Conservation (phyloP, 176 grass and related monocot species). For the Zoysia japonica region DNA sequence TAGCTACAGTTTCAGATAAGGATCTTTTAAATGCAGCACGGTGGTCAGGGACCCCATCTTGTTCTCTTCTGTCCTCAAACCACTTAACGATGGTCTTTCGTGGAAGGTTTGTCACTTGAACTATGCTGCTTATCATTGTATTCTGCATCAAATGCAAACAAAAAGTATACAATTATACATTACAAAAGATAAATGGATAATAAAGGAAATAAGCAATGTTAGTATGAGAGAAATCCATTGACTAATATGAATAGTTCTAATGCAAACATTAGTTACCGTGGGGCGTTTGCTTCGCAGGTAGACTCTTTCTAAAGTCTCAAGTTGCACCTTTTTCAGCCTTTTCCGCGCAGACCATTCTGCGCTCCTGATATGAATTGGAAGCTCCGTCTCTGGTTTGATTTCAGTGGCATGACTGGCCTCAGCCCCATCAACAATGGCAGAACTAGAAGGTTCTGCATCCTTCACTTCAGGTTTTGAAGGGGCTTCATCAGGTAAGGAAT, state of each 20-base stretch:
- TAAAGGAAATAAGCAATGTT: background rate
- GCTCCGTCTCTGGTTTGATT: constrained; percentile 39
- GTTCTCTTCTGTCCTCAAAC: constrained; percentile 85
- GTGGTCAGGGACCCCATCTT: constrained; percentile 66
- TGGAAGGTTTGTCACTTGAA: constrained; percentile 90
- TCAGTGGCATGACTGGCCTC: constrained; percentile 36
- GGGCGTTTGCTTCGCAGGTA: constrained; percentile 77
- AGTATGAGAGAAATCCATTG: background rate
- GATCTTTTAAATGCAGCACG: constrained; percentile 52
- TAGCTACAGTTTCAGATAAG: constrained; percentile 49
- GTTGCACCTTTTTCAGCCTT: constrained; percentile 79
- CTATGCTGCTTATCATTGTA: constrained; percentile 84
- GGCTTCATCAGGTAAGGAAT: constrained; percentile 77
- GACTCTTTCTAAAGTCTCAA: constrained; percentile 83
- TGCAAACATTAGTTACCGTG: constrained; percentile 59
- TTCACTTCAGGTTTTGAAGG: constrained; percentile 53
- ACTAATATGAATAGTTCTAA: constrained; percentile 25
- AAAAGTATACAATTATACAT: constrained; percentile 17
- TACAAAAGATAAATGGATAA: constrained; percentile 2
- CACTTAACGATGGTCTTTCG: constrained; percentile 76
- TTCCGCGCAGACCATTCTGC: constrained; percentile 61
- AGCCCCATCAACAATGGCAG: constrained; percentile 29
- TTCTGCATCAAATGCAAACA: constrained; percentile 59
- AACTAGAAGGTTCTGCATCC: constrained; percentile 36
- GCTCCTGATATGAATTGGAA: constrained; percentile 63